Conservation (phyloP, 495 filamentous ascomycete species). For the Rhizodiscina lignyota region DNA sequence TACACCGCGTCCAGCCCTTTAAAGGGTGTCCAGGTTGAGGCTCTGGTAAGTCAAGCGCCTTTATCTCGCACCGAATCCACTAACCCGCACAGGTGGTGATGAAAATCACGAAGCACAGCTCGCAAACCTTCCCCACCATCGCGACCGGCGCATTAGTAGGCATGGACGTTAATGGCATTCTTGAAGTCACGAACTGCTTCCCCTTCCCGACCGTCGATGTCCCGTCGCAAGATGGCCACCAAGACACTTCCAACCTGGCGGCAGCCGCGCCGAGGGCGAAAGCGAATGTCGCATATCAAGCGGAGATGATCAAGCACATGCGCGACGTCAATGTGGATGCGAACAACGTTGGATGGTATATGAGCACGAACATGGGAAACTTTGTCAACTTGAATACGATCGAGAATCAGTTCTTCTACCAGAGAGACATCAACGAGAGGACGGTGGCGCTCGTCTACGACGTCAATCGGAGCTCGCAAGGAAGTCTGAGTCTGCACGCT, state of each 20-base stretch:
- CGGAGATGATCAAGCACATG: conserved; percentile 92
- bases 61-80: conserved; percentile 3
- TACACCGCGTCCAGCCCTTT: too few species aligned
- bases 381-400: conserved; percentile 89
- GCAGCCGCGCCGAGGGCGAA: conserved; percentile 84
- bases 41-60: conserved; percentile 38
- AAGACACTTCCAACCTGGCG: conserved; percentile 60
- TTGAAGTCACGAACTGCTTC: conserved; percentile 90
- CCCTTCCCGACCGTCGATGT: conserved; percentile 79
- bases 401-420: conserved; percentile 96
- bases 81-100: conserved; percentile 56
- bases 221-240: conserved; percentile 52
- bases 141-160: conserved; percentile 84
- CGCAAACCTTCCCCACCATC: conserved; percentile 69
- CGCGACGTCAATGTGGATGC: conserved; percentile 97
- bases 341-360: conserved; percentile 97
- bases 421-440: conserved; percentile 79
- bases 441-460: conserved; percentile 94
- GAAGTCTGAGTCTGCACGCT: conserved; percentile 73
- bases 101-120: conserved; percentile 92
- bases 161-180: conserved; percentile 69
- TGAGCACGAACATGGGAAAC: conserved; percentile 95
- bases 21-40: conserved; percentile 54
- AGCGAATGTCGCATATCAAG: conserved; percentile 74
- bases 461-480: conserved; percentile 82